phyloP scores from a whole-genome alignment of 129 eudicot genomes.

The Arctium lappa region DNA sequence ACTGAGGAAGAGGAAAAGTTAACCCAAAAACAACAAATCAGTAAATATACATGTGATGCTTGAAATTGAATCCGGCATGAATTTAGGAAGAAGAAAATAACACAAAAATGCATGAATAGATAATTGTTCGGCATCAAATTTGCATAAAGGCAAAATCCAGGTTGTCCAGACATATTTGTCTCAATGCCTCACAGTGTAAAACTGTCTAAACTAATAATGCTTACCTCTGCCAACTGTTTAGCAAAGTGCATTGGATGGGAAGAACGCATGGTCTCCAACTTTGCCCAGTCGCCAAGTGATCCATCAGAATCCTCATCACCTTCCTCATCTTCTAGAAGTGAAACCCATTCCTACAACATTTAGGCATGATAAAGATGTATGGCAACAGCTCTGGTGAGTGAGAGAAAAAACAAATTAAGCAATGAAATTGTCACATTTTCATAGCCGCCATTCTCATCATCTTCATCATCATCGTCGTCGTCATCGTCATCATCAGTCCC shows the following conservation, averaged over 20 bases:
- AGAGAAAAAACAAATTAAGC: slow-evolving; percentile 12
- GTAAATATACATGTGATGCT: not conserved
- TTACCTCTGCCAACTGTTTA: slow-evolving; percentile 71
- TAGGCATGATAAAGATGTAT: slow-evolving; percentile 12
- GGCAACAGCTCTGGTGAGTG: not conserved
- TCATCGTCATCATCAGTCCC: slow-evolving; percentile 62
- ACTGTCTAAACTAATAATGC: slow-evolving; percentile 1
- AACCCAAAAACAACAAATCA: slow-evolving; percentile 5
- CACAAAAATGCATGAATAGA: not conserved
- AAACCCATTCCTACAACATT: slow-evolving; percentile 72
- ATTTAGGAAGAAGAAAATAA: slow-evolving; percentile 8
- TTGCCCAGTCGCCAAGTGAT: slow-evolving; percentile 94
- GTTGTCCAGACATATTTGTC: not conserved
- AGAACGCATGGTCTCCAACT: slow-evolving; percentile 94
- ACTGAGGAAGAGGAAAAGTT: slow-evolving; percentile 38
- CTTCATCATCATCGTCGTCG: slow-evolving; percentile 51
- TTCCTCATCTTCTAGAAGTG: slow-evolving; percentile 63
- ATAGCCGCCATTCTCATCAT: slow-evolving; percentile 46
- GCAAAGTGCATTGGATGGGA: slow-evolving; percentile 96
- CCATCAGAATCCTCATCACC: slow-evolving; percentile 75
- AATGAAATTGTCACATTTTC: slow-evolving; percentile 44
- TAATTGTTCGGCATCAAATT: not conserved
- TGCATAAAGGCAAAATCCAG: slow-evolving; percentile 12
- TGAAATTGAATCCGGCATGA: slow-evolving; percentile 9
- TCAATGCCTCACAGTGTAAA: not conserved